These are phyloP conservation scores for Neoscytalidium dimidiatum DNA, from an alignment of 2,329 filamentous ascomycete species.

Conservation along the genomic window DNA sequence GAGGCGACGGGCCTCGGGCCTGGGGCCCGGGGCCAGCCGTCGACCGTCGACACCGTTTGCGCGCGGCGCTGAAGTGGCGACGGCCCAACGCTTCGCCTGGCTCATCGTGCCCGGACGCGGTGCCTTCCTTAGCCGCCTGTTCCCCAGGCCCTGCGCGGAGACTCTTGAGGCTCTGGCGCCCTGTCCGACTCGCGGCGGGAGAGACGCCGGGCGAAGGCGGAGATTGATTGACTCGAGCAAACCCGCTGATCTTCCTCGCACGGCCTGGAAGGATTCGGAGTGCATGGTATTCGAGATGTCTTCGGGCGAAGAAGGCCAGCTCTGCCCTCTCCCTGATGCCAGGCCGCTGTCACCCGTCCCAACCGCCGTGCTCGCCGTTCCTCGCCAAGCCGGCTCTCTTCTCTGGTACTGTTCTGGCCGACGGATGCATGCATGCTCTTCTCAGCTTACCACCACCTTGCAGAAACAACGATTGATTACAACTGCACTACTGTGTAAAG, in stretches of 20 bases:
- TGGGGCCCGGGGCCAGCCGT: background rate
- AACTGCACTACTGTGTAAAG: background rate
- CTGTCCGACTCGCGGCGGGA: too few species aligned
- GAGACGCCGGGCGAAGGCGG: background rate
- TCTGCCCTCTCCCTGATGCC: too few species aligned
- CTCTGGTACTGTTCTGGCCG: background rate
- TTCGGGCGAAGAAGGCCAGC: too few species aligned
- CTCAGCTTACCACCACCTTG: slow-evolving; percentile 1
- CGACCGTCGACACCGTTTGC: background rate
- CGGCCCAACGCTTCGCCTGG: too few species aligned
- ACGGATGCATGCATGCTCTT: background rate
- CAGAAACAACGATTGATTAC: background rate
- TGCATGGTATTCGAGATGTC: background rate
- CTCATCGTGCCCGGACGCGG: background rate
- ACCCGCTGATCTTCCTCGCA: background rate
- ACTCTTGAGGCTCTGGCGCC: too few species aligned
- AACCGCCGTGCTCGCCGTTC: background rate
- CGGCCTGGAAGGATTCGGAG: too few species aligned
- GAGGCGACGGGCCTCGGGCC: background rate
- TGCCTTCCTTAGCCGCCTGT: too few species aligned
- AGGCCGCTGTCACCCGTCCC: too few species aligned
- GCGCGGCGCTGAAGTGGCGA: background rate
- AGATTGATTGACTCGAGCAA: slow-evolving; percentile 2
- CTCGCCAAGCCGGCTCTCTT: background rate
- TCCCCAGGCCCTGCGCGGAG: too few species aligned